Evolutionary conservation across 2,329 filamentous ascomycete genomes (phyloP).

Genomic region (Rhynchosporium secalis): DNA sequence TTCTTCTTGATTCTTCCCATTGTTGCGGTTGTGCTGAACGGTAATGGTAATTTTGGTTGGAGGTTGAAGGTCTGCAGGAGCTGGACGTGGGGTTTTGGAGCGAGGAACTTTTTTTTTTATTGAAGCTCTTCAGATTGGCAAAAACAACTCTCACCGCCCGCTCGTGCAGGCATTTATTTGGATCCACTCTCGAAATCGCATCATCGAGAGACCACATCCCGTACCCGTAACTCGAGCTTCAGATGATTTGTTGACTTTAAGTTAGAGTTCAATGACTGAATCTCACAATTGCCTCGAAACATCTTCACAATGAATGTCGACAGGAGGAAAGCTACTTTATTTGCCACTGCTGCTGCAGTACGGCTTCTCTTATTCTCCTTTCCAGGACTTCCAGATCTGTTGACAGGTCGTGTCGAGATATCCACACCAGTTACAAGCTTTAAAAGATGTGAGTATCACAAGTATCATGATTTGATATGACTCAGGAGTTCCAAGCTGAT

Average conservation of each 20-base stretch:
- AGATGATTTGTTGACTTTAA: neutral
- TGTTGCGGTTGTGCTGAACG: slow-evolving; percentile 25
- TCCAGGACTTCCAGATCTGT: slow-evolving; percentile 77
- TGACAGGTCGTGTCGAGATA: slow-evolving; percentile 91
- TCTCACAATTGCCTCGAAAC: slow-evolving; percentile 29
- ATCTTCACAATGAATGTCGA: slow-evolving; percentile 50
- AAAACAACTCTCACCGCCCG: slow-evolving; percentile 3
- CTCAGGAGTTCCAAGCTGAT: slow-evolving; percentile 17
- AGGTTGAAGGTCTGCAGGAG: neutral
- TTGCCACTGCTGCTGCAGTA: slow-evolving; percentile 72
- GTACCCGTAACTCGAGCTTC: neutral
- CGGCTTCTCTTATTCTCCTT: slow-evolving; percentile 82
- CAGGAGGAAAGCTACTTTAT: slow-evolving; percentile 65
- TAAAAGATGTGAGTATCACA: slow-evolving; percentile 73
- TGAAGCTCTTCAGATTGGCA: neutral
- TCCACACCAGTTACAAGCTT: slow-evolving; percentile 97
- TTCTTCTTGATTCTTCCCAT: slow-evolving; percentile 90
- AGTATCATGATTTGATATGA: neutral
- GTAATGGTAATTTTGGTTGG: slow-evolving; percentile 4
- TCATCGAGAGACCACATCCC: slow-evolving; percentile 9
- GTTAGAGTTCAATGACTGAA: slow-evolving; percentile 20
- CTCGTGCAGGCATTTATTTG: neutral
- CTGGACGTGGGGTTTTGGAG: slow-evolving; percentile 32
- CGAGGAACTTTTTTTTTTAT: neutral
- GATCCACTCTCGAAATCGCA: slow-evolving; percentile 8